Evolutionary conservation across 2,329 filamentous ascomycete genomes (phyloP), one percentile per base, ranked within the genome.

Genomic region (Fusarium lateritium): DNA sequence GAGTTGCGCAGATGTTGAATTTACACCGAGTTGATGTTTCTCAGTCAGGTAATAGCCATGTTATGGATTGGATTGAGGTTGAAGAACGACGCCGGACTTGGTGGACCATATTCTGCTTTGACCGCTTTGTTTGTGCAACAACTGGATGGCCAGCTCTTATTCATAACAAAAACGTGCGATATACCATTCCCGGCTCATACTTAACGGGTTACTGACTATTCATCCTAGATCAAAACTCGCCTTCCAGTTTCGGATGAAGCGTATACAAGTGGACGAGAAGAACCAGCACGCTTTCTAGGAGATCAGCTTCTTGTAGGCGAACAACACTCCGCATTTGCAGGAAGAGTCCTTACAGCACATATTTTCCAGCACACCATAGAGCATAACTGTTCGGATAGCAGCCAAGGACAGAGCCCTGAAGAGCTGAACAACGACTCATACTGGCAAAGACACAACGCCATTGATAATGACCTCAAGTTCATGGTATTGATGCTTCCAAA

Each of bases 81-180:
- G 60, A 63, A 11, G 58, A 63, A 19, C 43, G n/a, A 8, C 60
- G 60, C 5, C 60, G 58, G 6, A 63, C 58, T 8, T 63, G 60
- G 60, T 63, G 60, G 60, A 63, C 60, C 10, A 63, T 63, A 40
- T 63, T 63, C 38, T 63, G 60, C 28, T 63, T 63, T 22, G 60
- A 63, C 46, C 38, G 60, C 3, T 63, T 63, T 21, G 61, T 55
- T 11, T 63, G 33, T 40, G 60, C 60, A 15, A 63, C 60, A 26
- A 63, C 60, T 19, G 60, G 58, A 49, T 63, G 60, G 60, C 58
- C 60, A 21, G 43, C 26, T n/a, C n/a, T 63, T 6, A 63, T 63
- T 39, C 8, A 49, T 39, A 26, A 44, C 2, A 9, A 21, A 4
- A 57, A 44, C 7, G 58, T 63, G 5, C 33, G 38, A 39, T 26